These are phyloP conservation scores for Ormosia semicastrata DNA, from an alignment of 306 rosid genomes.

Conservation along the genomic window DNA sequence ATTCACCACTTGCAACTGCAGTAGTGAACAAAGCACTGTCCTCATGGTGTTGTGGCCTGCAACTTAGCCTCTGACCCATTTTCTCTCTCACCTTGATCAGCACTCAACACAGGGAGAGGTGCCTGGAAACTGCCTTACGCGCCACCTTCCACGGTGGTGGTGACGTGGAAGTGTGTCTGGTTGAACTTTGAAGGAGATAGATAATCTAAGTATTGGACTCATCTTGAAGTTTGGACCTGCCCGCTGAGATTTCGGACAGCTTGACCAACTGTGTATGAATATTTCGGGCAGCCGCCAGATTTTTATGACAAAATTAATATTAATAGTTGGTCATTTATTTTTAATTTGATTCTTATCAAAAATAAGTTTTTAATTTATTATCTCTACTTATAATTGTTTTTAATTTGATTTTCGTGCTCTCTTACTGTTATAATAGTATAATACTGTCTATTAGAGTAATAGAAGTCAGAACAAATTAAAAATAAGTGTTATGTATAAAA, in stretches of 20 bases:
- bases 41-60: conserved; percentile 38
- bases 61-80: conserved; percentile 88
- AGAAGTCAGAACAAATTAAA: too few relatives aligned
- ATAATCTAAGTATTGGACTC: not conserved
- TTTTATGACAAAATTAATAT: too few relatives aligned
- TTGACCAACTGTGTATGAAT: conserved; percentile 26
- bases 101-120: conserved; percentile 24
- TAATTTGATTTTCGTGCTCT: too few relatives aligned
- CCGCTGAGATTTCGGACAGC: conserved; percentile 56
- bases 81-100: conserved; percentile 16
- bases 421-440: too few relatives aligned
- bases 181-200: not conserved
- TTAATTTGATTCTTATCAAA: too few relatives aligned
- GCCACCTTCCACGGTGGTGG: conserved; percentile 46
- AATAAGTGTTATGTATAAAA: too few relatives aligned
- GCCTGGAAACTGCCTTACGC: conserved; percentile 18
- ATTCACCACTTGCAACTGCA: conserved; percentile 64
- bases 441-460: too few relatives aligned
- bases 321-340: too few relatives aligned
- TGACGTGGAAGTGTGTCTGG: conserved; percentile 12
- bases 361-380: too few relatives aligned
- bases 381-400: too few relatives aligned
- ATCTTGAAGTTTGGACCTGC: conserved; percentile 39
- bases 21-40: conserved; percentile 39
- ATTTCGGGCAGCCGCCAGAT: too few relatives aligned